phyloP scores from a whole-genome alignment of 2,329 filamentous ascomycete species.

The Ascocoryne sarcoides region DNA sequence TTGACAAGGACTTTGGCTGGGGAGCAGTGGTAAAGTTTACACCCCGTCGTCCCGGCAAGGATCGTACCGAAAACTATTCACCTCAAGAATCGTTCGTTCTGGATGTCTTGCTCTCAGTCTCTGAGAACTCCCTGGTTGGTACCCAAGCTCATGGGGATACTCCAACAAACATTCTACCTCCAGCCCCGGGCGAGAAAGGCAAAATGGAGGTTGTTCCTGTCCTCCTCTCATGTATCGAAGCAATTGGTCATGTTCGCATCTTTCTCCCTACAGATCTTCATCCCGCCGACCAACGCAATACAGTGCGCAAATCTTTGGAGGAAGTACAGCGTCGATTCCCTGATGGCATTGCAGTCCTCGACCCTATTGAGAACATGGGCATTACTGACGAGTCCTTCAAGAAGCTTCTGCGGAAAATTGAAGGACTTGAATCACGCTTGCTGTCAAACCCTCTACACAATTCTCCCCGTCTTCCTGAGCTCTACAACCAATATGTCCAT shows the following conservation, averaged over 20 bases:
- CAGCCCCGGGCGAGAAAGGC: conserved; percentile 52
- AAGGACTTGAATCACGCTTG: conserved; percentile 85
- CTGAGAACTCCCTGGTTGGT: conserved; percentile 41
- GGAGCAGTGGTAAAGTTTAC: conserved; percentile 74
- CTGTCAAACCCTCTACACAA: conserved; percentile 86
- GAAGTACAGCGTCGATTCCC: conserved; percentile 85
- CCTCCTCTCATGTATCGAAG: conserved; percentile 74
- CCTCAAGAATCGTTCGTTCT: conserved; percentile 74
- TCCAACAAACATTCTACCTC: conserved; percentile 51
- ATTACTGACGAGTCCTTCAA: conserved; percentile 92
- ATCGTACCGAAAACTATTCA: conserved; percentile 56
- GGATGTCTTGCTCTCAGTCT: conserved; percentile 66
- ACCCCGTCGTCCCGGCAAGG: conserved; percentile 55
- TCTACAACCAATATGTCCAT: conserved; percentile 78
- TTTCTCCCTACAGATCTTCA: conserved; percentile 74
- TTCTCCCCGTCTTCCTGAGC: conserved; percentile 70
- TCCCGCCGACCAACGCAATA: conserved; percentile 57
- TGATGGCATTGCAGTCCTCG: conserved; percentile 79
- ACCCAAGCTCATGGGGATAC: conserved; percentile 57
- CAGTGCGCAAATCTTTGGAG: conserved; percentile 56
- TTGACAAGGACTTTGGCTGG: conserved; percentile 83
- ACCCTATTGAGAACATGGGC: conserved; percentile 93
- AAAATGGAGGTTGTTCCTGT: conserved; percentile 81
- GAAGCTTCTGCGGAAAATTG: conserved; percentile 88
- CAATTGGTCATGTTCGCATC: conserved; percentile 74